Percentiles rank a stretch among this genome's conserved stretches.
These are phyloP conservation scores for Populus davidiana DNA, from an alignment of 345 rosid genomes.

Conservation along the genomic window DNA sequence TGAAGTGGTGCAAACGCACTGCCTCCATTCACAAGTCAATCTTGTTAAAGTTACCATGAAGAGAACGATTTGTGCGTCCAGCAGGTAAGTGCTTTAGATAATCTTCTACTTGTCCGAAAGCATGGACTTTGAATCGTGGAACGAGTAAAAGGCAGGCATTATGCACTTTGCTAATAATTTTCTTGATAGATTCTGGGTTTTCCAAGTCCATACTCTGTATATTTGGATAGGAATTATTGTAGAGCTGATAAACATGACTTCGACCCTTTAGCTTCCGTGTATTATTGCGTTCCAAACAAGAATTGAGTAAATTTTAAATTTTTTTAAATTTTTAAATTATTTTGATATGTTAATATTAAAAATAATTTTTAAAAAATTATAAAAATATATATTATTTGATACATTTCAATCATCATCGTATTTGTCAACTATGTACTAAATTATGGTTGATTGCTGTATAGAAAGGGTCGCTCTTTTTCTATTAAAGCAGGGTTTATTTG, in stretches of 20 bases:
- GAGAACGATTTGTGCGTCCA: background rate
- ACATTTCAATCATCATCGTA: no score
- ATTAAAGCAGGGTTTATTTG: background rate
- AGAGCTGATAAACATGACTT: constrained; percentile 1
- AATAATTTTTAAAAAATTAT: no score
- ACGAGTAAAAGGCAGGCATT: background rate
- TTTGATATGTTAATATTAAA: no score
- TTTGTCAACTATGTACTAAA: no score
- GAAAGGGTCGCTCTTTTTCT: background rate
- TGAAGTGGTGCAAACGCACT: background rate
- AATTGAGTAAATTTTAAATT: no score
- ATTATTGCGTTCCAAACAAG: no score
- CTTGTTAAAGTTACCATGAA: background rate
- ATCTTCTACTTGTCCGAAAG: background rate
- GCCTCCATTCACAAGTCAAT: background rate
- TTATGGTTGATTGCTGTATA: accelerated
- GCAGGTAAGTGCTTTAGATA: background rate
- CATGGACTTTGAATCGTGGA: background rate
- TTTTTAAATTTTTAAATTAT: no score
- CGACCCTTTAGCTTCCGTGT: no score
- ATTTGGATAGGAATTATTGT: background rate
- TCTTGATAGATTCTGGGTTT: background rate
- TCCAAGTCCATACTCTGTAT: background rate
- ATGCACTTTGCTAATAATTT: background rate
- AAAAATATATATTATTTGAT: no score